These are phyloP conservation scores for Litchi chinensis DNA, from an alignment of 345 rosid species.

Conservation along the genomic window DNA sequence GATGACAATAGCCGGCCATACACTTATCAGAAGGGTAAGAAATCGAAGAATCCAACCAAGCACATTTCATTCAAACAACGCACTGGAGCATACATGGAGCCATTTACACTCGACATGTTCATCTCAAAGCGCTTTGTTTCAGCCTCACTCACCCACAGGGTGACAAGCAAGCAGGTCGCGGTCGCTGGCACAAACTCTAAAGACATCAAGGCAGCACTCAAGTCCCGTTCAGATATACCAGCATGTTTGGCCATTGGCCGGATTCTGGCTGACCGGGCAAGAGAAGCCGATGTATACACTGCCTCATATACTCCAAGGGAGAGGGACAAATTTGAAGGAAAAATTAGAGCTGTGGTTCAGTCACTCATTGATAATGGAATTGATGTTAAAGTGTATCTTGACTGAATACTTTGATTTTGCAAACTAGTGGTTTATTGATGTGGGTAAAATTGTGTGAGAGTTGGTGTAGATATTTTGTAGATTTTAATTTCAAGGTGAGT, in stretches of 20 bases:
- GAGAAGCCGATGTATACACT: slow-evolving; percentile 89
- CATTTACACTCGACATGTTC: slow-evolving; percentile 85
- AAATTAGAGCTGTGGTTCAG: slow-evolving; percentile 91
- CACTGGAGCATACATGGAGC: slow-evolving; percentile 81
- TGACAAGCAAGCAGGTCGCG: slow-evolving; percentile 88
- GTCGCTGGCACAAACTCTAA: slow-evolving; percentile 96
- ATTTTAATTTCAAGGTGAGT: too few relatives aligned
- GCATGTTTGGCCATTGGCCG: slow-evolving; percentile 81
- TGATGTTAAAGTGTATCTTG: slow-evolving; percentile 78
- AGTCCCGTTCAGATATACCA: slow-evolving; percentile 84
- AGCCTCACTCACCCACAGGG: slow-evolving; percentile 91
- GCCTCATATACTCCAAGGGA: slow-evolving; percentile 88
- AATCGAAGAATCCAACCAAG: slow-evolving; percentile 76
- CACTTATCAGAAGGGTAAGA: slow-evolving; percentile 84
- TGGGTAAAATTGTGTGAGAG: too few relatives aligned
- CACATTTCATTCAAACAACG: slow-evolving; percentile 86
- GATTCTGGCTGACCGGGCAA: slow-evolving; percentile 78
- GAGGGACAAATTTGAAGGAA: slow-evolving; percentile 94
- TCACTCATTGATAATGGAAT: slow-evolving; percentile 87
- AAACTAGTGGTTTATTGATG: too few relatives aligned
- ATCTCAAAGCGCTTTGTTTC: slow-evolving; percentile 92
- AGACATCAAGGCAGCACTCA: slow-evolving; percentile 84
- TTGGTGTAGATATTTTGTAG: too few relatives aligned
- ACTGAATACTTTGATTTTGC: slow-evolving; percentile 32
- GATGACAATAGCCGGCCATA: slow-evolving; percentile 87